Conservation (phyloP, 352 stramenopile genomes). For the Phytophthora pseudosyringae region DNA sequence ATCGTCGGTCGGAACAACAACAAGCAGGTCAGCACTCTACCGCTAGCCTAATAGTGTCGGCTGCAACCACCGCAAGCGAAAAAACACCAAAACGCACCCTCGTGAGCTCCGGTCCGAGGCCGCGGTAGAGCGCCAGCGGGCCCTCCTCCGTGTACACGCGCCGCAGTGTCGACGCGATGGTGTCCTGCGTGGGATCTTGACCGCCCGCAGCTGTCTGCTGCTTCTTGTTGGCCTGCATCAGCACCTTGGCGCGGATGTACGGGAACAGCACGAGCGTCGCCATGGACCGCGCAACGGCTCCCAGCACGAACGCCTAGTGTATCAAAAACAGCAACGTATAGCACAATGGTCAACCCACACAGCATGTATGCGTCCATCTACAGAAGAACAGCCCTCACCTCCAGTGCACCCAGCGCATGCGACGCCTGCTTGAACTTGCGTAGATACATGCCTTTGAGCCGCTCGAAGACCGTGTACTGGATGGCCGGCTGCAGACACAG, state of each 20-base stretch:
- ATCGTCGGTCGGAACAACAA: slow-evolving; percentile 10
- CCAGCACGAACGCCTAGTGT: slow-evolving; percentile 93
- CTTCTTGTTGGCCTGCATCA: slow-evolving; percentile 93
- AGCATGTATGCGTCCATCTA: neutral
- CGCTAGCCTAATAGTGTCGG: neutral
- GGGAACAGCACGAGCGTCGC: slow-evolving; percentile 97
- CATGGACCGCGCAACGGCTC: slow-evolving; percentile 93
- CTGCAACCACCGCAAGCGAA: neutral
- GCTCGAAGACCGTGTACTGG: slow-evolving; percentile 97
- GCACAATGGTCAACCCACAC: slow-evolving; percentile 1
- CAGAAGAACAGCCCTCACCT: slow-evolving; percentile 42
- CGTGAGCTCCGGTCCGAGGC: slow-evolving; percentile 94
- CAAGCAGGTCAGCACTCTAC: slow-evolving; percentile 2
- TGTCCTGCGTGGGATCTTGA: slow-evolving; percentile 59
- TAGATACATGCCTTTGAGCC: slow-evolving; percentile 80
- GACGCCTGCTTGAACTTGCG: slow-evolving; percentile 63
- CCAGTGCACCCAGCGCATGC: slow-evolving; percentile 64
- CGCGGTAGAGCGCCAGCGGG: slow-evolving; percentile 91
- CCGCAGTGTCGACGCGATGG: slow-evolving; percentile 81
- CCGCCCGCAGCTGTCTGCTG: slow-evolving; percentile 32
- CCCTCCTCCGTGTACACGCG: slow-evolving; percentile 88
- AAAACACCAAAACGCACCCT: slow-evolving; percentile 46
- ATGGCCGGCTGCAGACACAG: slow-evolving; percentile 97
- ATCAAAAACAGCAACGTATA: slow-evolving; percentile 10
- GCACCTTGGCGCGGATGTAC: slow-evolving; percentile 96